These are phyloP conservation scores for Flaveria brownii DNA, from an alignment of 129 eudicot species.

Conservation along the genomic window DNA sequence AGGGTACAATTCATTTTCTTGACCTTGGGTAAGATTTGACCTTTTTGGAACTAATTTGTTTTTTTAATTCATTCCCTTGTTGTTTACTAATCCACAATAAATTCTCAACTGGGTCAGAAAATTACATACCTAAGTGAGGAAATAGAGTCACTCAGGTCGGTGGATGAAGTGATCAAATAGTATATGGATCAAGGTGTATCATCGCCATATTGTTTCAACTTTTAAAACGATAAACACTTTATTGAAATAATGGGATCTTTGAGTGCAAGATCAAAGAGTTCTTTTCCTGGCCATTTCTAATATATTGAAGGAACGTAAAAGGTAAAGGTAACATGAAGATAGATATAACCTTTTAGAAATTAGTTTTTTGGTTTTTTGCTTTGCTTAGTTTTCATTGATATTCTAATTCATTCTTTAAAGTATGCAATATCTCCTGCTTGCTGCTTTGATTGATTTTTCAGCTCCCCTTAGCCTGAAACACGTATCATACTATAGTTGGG, in stretches of 20 bases:
- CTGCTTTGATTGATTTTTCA: slow-evolving; percentile 36
- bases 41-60: too few relatives aligned
- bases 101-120: slow-evolving; percentile 15
- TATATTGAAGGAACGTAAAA: slow-evolving; percentile 69
- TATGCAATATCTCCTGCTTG: neutral
- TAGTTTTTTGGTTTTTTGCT: neutral
- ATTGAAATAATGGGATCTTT: slow-evolving; percentile 82
- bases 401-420: neutral
- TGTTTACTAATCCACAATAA: too few relatives aligned
- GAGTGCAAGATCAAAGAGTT: slow-evolving; percentile 69
- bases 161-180: slow-evolving; percentile 24
- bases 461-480: slow-evolving; percentile 66
- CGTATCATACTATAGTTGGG: too few relatives aligned
- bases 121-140: slow-evolving; percentile 29
- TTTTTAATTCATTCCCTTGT: too few relatives aligned
- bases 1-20: too few relatives aligned
- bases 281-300: slow-evolving; percentile 70
- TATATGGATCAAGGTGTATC: slow-evolving; percentile 26
- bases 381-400: neutral
- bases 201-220: slow-evolving; percentile 51
- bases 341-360: neutral
- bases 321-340: slow-evolving; percentile 60
- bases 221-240: slow-evolving; percentile 68
- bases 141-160: slow-evolving; percentile 38
- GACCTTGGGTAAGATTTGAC: too few relatives aligned